Evolutionary conservation across 805 yeast species (phyloP), one percentile per base, ranked within the genome.

Genomic region (Naumovozyma castellii): DNA sequence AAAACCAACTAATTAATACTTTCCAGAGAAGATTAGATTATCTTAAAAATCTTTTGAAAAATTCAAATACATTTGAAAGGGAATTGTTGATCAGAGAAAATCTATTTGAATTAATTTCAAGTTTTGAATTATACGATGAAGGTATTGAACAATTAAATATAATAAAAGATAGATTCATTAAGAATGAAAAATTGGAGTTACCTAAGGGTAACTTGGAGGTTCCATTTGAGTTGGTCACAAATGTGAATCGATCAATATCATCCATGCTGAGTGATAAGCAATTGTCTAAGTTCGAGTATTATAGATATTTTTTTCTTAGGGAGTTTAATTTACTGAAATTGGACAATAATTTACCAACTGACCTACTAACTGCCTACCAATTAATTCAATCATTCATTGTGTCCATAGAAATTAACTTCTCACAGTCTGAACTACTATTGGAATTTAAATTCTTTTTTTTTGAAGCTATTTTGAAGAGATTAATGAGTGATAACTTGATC

Each of bases 121-220:
- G 48, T 3, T 53, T 59, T 30, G 53, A 53, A 20, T 40, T 61
- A 29, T 37, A 43, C 13, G 59, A 54, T 12, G 59, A 57, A 32
- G 57, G 60, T 2, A 41, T 41, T 9, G 22, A 18, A n/a, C 51
- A 56, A 32, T 39, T 59, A 19, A 38, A 42, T 5, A 34, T 28
- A 9, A 40, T 56, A 1, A 42, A 47, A 20, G 38, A 38, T 5
- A 9, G 45, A 44, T 9, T 31, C 55, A 5, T 10, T 18, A 6
- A 32, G 31, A 4, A 36, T 43, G 15, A 35, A 35, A n/a, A 39
- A 35, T 8, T 39, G 22, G 8, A 33, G 4, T 6, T 47, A 18
- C 44, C 46, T 13, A 36, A 35, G 2, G 63, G 61, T 17, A 42
- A 44, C 13, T 35, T 59, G 13, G 53, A 50, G 25, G 31, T 41